Evolutionary conservation across 164 flowering plant species (phyloP).

Genomic region (Litsea cubeba): DNA sequence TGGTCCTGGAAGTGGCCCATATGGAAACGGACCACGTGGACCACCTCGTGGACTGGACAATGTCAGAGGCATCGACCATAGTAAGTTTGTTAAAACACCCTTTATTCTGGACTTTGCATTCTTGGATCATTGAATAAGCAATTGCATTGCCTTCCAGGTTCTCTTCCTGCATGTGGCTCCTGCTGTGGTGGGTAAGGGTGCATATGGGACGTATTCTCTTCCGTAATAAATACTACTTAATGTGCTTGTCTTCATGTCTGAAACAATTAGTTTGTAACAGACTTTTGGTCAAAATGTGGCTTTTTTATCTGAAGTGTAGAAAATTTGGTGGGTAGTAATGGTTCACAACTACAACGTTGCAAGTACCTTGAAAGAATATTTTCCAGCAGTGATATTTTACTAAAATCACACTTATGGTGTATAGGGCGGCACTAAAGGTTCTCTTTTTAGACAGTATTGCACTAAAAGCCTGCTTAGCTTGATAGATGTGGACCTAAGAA

Average conservation of each 20-base stretch:
- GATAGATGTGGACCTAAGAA: too few species aligned
- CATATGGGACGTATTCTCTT: not conserved
- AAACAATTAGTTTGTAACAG: not conserved
- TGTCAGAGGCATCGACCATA: conserved; percentile 85
- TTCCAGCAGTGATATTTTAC: not conserved
- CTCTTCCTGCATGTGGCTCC: conserved; percentile 95
- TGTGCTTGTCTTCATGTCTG: not conserved
- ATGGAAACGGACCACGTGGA: conserved; percentile 84
- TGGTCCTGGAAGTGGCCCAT: conserved; percentile 85
- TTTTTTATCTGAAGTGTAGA: not conserved
- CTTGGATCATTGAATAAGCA: not conserved
- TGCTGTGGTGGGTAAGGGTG: conserved; percentile 69
- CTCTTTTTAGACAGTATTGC: too few species aligned
- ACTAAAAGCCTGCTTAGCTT: too few species aligned
- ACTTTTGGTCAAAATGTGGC: not conserved
- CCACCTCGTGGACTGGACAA: conserved; percentile 85
- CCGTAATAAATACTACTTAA: not conserved
- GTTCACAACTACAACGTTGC: not conserved
- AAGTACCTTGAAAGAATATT: too few species aligned
- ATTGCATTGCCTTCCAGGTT: conserved; percentile 36
- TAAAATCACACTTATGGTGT: too few species aligned
- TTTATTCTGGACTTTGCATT: not conserved
- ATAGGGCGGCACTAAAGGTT: too few species aligned
- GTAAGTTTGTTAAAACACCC: conserved; percentile 35
- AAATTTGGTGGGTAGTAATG: not conserved